Evolutionary conservation across 805 yeast genomes (phyloP), one percentile per base, ranked within the genome.

Genomic region (Pichia manshurica): DNA sequence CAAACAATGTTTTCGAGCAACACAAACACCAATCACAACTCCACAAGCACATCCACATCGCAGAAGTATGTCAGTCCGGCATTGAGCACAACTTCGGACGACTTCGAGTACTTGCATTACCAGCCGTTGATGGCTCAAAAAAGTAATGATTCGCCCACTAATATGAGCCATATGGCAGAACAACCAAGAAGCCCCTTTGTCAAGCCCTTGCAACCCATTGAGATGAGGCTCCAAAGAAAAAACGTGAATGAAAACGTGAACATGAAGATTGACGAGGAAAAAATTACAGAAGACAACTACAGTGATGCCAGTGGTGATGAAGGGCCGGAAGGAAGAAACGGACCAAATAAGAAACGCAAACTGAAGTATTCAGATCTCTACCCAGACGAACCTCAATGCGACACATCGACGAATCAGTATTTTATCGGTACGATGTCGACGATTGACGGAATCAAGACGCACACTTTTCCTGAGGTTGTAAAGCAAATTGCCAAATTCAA

Each of bases 321-420:
- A 5, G 17, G 23, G 15, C 4, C 3, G 20, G 7, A 40, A 5
- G 19, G 21, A 5, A 13, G 16, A 13, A 8, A 37, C 31, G 15
- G 29, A 15, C 15, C 16, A 3, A 16, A 28, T 38, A 20, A 17
- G 4, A 43, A 47, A 20, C 10, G 12, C 19, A 39, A 42, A 15
- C 15, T 42, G 15, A 15, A 46, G 28, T 46, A 46, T 16, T 16
- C 43, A 10, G 43, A 46, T 22, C 33, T 46, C 13, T 46, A 46
- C 28, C 46, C 46, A 8, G 29, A 42, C 19, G 39, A 48, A 6
- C 77, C 81, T 9, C 70, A 71, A 49, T 78, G 78, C 52, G 86
- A 82, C 55, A 67, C 74, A 23, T 58, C 70, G 3, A 81, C 82
- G 25, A 84, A 84, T 60, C 93, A 84, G 60, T 84, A 81, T 58